phyloP scores from a whole-genome alignment of 1,284 basidiomycete genomes.

The Laetiporus sulphureus region DNA sequence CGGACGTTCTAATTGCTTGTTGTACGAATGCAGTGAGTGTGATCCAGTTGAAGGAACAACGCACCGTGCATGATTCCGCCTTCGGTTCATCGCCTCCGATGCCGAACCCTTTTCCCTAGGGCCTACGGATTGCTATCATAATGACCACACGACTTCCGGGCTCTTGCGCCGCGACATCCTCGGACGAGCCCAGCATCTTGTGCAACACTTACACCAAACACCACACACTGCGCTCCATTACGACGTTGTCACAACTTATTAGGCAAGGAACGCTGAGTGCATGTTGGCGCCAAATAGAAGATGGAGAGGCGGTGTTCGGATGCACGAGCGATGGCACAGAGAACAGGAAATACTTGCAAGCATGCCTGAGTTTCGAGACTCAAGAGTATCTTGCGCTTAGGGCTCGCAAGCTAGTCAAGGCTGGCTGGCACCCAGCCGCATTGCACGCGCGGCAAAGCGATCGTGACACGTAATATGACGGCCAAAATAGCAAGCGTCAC shows the following conservation, averaged over 20 bases:
- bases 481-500: too few relatives aligned
- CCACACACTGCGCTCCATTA: constrained; percentile 57
- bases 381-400: too few relatives aligned
- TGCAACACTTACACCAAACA: constrained; percentile 63
- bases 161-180: constrained; percentile 42
- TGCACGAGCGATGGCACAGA: neutral
- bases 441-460: too few relatives aligned
- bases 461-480: too few relatives aligned
- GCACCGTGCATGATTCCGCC: constrained; percentile 70
- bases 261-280: neutral
- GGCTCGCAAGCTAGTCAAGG: too few relatives aligned
- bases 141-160: constrained; percentile 69
- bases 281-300: too few relatives aligned
- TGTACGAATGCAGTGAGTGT: constrained; percentile 21
- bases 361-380: too few relatives aligned
- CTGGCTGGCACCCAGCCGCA: too few relatives aligned
- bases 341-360: too few relatives aligned
- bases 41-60: constrained; percentile 5
- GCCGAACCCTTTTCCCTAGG: constrained; percentile 75
- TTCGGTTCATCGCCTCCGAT: constrained; percentile 73
- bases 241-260: constrained; percentile 4
- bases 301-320: neutral
- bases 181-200: constrained; percentile 33
- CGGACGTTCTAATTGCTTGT: constrained; percentile 56
- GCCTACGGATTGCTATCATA: constrained; percentile 71